Percentiles rank a stretch among this genome's conserved stretches.
phyloP scores from a whole-genome alignment of 202 grass and related monocot genomes.

The Carex arenaria region DNA sequence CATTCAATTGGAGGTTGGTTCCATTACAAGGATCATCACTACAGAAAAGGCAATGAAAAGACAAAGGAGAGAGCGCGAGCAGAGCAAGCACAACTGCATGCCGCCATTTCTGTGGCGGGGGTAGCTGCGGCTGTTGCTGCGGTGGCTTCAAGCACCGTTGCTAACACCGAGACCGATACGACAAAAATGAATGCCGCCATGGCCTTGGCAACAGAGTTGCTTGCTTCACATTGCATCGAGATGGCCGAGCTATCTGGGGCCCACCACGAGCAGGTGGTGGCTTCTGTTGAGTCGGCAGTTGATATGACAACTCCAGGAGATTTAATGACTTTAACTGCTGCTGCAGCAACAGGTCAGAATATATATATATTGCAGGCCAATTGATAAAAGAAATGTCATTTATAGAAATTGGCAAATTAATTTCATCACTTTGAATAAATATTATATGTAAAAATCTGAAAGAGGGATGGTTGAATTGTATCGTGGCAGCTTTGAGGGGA shows the following conservation, averaged over 20 bases:
- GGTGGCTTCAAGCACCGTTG: constrained; percentile 25
- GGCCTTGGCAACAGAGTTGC: constrained; percentile 73
- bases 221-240: constrained; percentile 83
- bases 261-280: constrained; percentile 57
- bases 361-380: neutral
- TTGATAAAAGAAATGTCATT: too few species aligned
- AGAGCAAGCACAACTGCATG: constrained; percentile 73
- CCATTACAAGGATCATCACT: constrained; percentile 60
- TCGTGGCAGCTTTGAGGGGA: constrained; percentile 62
- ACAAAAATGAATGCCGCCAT: constrained; percentile 60
- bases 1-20: constrained; percentile 66
- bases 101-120: constrained; percentile 69
- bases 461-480: neutral
- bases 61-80: constrained; percentile 60
- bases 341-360: constrained; percentile 64
- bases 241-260: constrained; percentile 64
- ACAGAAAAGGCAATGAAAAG: constrained; percentile 19
- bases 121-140: constrained; percentile 75
- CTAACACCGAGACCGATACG: constrained; percentile 14
- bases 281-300: constrained; percentile 57
- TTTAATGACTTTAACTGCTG: constrained; percentile 77
- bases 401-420: neutral
- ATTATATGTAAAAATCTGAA: neutral
- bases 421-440: neutral
- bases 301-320: constrained; percentile 64